Evolutionary conservation across 2,329 filamentous ascomycete species (phyloP).

Genomic region (Berkeleyomyces rouxiae): DNA sequence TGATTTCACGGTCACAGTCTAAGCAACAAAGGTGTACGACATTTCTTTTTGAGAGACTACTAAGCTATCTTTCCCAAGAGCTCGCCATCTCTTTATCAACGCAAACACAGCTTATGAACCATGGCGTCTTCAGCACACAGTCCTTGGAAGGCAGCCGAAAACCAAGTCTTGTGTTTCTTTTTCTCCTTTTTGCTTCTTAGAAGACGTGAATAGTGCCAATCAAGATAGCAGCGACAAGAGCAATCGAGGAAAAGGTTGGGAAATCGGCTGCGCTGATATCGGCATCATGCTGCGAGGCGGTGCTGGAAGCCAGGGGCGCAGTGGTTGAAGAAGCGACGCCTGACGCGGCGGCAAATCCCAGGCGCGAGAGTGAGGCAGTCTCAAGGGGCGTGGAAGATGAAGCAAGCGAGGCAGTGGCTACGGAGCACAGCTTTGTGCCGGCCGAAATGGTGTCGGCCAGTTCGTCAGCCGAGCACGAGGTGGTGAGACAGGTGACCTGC

Average conservation of each 20-base stretch:
- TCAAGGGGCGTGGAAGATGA: constrained; percentile 4
- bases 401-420: constrained; percentile 14
- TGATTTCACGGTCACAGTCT: too few species aligned
- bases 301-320: constrained; percentile 8
- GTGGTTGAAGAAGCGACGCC: constrained; percentile 2
- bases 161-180: neutral
- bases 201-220: neutral
- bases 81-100: neutral
- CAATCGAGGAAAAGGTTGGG: constrained; percentile 20
- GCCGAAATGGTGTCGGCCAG: constrained; percentile 21
- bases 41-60: too few species aligned
- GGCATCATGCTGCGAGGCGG: constrained; percentile 14
- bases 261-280: constrained; percentile 19
- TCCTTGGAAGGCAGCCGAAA: neutral
- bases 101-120: neutral
- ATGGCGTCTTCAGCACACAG: neutral
- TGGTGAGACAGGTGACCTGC: constrained; percentile 19
- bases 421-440: constrained; percentile 20
- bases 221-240: constrained; percentile 18
- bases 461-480: constrained; percentile 21
- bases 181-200: neutral
- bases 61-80: neutral
- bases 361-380: neutral
- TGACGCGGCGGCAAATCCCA: constrained; percentile 7
- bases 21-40: too few species aligned